These are phyloP conservation scores for Aspergillus viridinutans DNA, from an alignment of 2,329 filamentous ascomycete genomes.

Conservation along the genomic window DNA sequence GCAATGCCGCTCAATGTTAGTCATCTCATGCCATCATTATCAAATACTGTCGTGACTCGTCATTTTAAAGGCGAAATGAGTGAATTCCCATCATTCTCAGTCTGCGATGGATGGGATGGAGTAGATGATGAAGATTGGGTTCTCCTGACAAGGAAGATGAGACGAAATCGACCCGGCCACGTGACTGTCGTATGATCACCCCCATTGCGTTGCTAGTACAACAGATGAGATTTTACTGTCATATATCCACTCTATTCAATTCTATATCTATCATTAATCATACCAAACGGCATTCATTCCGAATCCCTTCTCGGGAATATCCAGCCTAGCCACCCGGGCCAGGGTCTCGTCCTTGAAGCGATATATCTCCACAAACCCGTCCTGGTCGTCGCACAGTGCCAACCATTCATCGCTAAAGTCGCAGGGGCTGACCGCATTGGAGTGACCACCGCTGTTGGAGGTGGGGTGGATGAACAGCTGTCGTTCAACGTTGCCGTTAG, in stretches of 20 bases:
- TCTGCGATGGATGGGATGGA: neutral
- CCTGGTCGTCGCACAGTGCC: conserved; percentile 84
- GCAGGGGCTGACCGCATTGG: conserved; percentile 80
- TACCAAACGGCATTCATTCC: conserved; percentile 98
- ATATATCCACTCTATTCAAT: neutral
- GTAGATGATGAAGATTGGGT: too few species aligned
- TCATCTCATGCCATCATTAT: neutral
- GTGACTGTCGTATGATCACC: neutral
- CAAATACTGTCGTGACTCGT: too few species aligned
- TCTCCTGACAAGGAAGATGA: neutral
- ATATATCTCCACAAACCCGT: conserved; percentile 84
- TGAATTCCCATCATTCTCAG: neutral
- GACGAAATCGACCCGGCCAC: neutral
- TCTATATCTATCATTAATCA: conserved; percentile 48
- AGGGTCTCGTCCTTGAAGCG: conserved; percentile 80
- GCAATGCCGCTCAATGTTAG: neutral
- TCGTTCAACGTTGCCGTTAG: conserved; percentile 66
- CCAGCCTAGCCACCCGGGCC: conserved; percentile 68
- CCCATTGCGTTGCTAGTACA: neutral
- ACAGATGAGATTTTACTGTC: too few species aligned
- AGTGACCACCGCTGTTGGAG: conserved; percentile 81
- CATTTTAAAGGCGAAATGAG: neutral
- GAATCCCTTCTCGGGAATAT: conserved; percentile 82
- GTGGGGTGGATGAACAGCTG: conserved; percentile 81
- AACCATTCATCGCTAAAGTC: conserved; percentile 85